A percentile compares a stretch with the other conserved stretches of the same genome.
These are phyloP conservation scores for Cordia subcordata DNA, from an alignment of 257 asterid species.

Conservation along the genomic window DNA sequence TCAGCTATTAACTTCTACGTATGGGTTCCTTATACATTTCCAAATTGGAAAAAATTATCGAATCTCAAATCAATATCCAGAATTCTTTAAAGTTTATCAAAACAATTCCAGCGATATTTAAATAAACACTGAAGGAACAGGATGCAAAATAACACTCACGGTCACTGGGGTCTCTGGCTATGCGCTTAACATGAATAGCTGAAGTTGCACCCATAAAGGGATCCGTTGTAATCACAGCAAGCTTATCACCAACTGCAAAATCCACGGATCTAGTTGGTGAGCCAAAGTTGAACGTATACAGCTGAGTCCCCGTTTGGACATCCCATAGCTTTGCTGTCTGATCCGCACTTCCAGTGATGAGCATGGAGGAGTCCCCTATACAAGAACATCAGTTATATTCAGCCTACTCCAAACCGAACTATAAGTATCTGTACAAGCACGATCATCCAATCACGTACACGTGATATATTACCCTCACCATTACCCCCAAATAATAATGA, in stretches of 20 bases:
- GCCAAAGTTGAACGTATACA: slow-evolving; percentile 64
- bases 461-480: no score
- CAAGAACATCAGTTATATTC: neutral
- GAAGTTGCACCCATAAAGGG: slow-evolving; percentile 80
- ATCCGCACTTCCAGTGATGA: slow-evolving; percentile 92
- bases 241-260: slow-evolving; percentile 70
- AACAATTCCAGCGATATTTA: no score
- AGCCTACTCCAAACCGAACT: no score
- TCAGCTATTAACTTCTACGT: no score
- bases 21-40: no score
- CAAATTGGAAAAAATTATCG: no score
- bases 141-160: slow-evolving; percentile 42
- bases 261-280: slow-evolving; percentile 86
- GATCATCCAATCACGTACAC: no score
- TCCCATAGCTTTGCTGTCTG: slow-evolving; percentile 90
- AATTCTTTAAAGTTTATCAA: no score
- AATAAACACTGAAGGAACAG: neutral
- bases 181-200: slow-evolving; percentile 73
- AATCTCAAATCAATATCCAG: no score
- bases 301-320: slow-evolving; percentile 56
- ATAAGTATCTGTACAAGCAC: no score
- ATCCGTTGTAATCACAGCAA: slow-evolving; percentile 80
- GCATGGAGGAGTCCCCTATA: slow-evolving; percentile 73
- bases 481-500: no score
- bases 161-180: slow-evolving; percentile 51